Base-by-base conservation (phyloP, 768 basidiomycete genomes). In the Botryobasidium botryosum region DNA sequence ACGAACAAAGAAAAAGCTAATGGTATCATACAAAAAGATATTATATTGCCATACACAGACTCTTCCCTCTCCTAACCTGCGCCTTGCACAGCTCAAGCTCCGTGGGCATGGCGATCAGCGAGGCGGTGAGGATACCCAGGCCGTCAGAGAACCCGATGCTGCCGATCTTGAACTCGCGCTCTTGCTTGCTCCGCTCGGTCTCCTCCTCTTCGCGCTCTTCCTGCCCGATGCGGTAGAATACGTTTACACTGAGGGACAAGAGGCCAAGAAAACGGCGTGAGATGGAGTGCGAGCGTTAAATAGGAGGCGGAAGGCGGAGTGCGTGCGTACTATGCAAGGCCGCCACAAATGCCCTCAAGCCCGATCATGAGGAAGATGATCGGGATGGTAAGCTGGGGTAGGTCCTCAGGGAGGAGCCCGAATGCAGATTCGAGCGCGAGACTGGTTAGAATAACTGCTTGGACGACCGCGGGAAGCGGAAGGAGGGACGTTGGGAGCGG, bases 301-400 rank as follows among this genome's bases (percentile, higher is more conserved):
- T 24, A 51, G 51, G 47, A 59, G 50, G 36, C 50, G 47, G 47
- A 35, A 50, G 39, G 46, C 38, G 41, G 24, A n/a, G 32, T 15
- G 35, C n/a, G n/a, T n/a, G 68, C 82, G 57, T 54, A 86, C 85
- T 94, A 96, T 13, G 86, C 87, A 8, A 81, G 67, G 4, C 92
- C 92, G 25, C 92, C 92, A 51, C 87, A 92, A 35, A 94, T 67
- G 2, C 92, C 92, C 59, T 99, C 92, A 6, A 86, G 49, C 50
- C 80, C 75, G 53, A 99, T 77, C 37, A 94, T 69, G 8, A 73
- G 29, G 56, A 88, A 84, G 2, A 86, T 79, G 18, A 77, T 55
- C 13, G 67, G 54, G 50, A 87, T 74, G 47, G 68, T 76, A 33
- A 67, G 43, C 15, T 64, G 64, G 59, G 60, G 52, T n/a, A n/a